Percentiles rank a stretch among this genome's conserved stretches.
phyloP scores from a whole-genome alignment of 306 rosid genomes.

The Vigna nakashimae region DNA sequence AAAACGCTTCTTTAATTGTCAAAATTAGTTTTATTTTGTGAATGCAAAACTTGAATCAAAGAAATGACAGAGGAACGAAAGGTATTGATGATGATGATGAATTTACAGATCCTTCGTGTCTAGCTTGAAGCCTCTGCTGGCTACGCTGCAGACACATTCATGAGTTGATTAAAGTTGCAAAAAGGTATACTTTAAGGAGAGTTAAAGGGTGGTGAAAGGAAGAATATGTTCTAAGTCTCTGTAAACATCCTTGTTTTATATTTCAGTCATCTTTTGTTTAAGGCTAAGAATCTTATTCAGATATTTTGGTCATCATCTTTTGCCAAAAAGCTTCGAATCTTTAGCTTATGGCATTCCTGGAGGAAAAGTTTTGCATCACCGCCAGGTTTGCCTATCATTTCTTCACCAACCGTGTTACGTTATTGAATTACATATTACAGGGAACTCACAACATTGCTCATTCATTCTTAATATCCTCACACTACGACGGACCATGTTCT shows the following conservation, averaged over 20 bases:
- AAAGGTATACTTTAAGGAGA: slow-evolving; percentile 60
- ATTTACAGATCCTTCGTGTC: slow-evolving; percentile 20
- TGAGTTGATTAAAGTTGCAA: slow-evolving; percentile 28
- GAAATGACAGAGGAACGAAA: slow-evolving; percentile 47
- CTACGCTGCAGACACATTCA: background rate
- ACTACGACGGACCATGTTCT: slow-evolving; percentile 55
- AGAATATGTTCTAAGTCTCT: slow-evolving; percentile 74
- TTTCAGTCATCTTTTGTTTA: slow-evolving; percentile 51
- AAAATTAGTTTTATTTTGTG: no score
- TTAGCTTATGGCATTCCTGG: slow-evolving; percentile 50
- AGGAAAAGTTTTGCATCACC: slow-evolving; percentile 67
- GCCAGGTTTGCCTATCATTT: slow-evolving; percentile 28
- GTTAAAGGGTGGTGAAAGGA: slow-evolving; percentile 65
- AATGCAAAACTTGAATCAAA: background rate
- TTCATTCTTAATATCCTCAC: slow-evolving; percentile 43
- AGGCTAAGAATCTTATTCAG: slow-evolving; percentile 72
- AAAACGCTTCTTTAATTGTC: no score
- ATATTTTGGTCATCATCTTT: slow-evolving; percentile 32
- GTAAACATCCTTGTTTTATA: slow-evolving; percentile 37
- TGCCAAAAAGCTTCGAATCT: slow-evolving; percentile 59
- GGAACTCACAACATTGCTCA: slow-evolving; percentile 39
- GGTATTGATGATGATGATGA: slow-evolving; percentile 42
- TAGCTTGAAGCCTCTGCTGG: slow-evolving; percentile 26
- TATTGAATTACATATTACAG: slow-evolving; percentile 55
- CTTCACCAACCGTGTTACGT: slow-evolving; percentile 44